These are phyloP conservation scores for Botrytis elliptica DNA, from an alignment of 2,329 filamentous ascomycete species.

Conservation along the genomic window DNA sequence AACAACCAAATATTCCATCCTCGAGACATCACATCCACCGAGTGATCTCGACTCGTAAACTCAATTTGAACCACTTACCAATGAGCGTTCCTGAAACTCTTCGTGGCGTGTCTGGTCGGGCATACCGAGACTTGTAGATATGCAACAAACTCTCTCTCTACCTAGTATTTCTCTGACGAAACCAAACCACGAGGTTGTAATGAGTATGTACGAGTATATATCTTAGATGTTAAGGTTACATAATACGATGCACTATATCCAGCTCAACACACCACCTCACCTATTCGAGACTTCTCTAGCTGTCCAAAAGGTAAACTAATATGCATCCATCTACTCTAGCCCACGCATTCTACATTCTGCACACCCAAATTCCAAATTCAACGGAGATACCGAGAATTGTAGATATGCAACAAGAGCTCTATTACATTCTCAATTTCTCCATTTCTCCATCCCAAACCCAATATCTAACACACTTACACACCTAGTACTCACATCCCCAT, in stretches of 20 bases:
- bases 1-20: not conserved
- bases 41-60: not conserved
- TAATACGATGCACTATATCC: no score
- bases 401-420: not conserved
- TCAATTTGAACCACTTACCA: not conserved
- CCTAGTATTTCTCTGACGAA: no score
- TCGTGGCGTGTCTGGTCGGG: not conserved
- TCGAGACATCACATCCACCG: not conserved
- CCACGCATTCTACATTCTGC: no score
- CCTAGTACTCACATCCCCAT: not conserved
- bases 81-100: not conserved
- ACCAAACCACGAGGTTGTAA: no score
- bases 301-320: no score
- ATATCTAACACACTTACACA: not conserved
- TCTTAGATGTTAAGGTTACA: no score
- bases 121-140: not conserved
- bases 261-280: no score
- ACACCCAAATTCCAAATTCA: not conserved
- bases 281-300: no score
- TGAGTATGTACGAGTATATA: no score
- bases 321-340: no score
- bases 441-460: not conserved
- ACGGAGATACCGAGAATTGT: not conserved
- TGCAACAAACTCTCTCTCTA: not conserved
- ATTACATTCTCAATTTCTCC: not conserved